A percentile compares a stretch with the other conserved stretches of the same genome.
phyloP scores from a whole-genome alignment of 768 basidiomycete genomes.

The Tylopilus vinaceipallidus region DNA sequence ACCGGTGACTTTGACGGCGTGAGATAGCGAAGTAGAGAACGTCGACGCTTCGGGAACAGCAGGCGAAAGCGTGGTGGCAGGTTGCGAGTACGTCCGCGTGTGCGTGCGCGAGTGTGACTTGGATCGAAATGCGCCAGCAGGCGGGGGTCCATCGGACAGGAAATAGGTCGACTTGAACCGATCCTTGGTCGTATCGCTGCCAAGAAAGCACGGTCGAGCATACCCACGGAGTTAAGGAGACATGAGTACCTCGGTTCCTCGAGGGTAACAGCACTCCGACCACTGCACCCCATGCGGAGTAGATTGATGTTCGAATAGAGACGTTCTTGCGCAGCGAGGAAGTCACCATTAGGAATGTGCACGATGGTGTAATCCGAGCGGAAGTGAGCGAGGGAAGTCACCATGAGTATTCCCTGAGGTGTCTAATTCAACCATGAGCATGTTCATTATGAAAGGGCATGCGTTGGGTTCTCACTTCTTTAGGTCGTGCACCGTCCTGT shows the following conservation, averaged over 20 bases:
- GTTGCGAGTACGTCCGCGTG: constrained; percentile 30
- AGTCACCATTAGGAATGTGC: constrained; percentile 67
- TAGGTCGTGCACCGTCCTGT: constrained; percentile 69
- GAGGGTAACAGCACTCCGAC: constrained; percentile 74
- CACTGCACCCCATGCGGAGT: constrained; percentile 79
- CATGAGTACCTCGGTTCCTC: constrained; percentile 60
- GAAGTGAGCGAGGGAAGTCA: constrained; percentile 83
- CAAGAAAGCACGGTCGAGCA: constrained; percentile 9
- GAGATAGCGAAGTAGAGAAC: constrained; percentile 26
- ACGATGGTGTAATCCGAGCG: constrained; percentile 87
- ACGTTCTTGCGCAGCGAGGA: constrained; percentile 57
- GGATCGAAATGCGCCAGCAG: constrained; percentile 22
- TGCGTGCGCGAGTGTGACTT: constrained; percentile 32
- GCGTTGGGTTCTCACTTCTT: constrained; percentile 42
- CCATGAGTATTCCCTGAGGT: constrained; percentile 67
- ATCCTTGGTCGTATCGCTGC: constrained; percentile 75
- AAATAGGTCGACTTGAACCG: constrained; percentile 73
- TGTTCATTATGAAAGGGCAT: neutral
- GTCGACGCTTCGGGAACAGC: constrained; percentile 19
- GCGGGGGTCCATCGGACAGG: constrained; percentile 42
- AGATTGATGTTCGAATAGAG: constrained; percentile 82
- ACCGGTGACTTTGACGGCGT: constrained; percentile 13
- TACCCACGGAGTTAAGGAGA: constrained; percentile 3
- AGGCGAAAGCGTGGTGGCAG: constrained; percentile 22
- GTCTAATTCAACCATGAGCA: constrained; percentile 41